Percentiles rank a stretch among this genome's conserved stretches.
Evolutionary conservation across 495 filamentous ascomycete species (phyloP).

Genomic region (Penicillium daleae): DNA sequence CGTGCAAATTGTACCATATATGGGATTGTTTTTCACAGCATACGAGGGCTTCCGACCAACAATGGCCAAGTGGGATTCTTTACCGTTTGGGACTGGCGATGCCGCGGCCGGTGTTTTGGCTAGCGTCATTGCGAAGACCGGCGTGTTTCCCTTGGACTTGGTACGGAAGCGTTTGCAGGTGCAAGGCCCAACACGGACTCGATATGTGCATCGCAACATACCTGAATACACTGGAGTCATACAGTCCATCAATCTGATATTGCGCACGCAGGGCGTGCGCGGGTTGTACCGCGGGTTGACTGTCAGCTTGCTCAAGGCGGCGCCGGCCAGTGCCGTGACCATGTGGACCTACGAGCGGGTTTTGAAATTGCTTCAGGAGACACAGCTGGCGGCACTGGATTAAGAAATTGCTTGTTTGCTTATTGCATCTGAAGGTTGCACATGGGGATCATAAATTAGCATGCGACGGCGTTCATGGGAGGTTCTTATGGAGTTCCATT

Average conservation of each 20-base stretch:
- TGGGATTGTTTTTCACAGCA: conserved; percentile 91
- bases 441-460: not conserved
- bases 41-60: conserved; percentile 74
- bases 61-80: conserved; percentile 49
- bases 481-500: not conserved
- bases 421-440: not conserved
- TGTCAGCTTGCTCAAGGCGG: conserved; percentile 90
- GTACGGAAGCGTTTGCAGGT: conserved; percentile 93
- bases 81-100: conserved; percentile 78
- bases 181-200: conserved; percentile 79
- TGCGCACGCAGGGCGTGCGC: conserved; percentile 70
- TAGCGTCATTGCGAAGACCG: conserved; percentile 80
- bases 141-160: conserved; percentile 91
- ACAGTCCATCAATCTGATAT: conserved; percentile 65
- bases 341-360: conserved; percentile 97
- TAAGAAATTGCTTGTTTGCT: conserved; percentile 28
- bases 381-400: conserved; percentile 35
- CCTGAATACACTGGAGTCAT: conserved; percentile 77
- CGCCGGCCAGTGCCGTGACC: conserved; percentile 90
- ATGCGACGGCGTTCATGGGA: not conserved
- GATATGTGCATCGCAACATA: conserved; percentile 86
- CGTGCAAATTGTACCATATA: conserved; percentile 88
- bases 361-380: conserved; percentile 59
- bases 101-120: conserved; percentile 80
- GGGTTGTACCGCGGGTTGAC: conserved; percentile 88